phyloP scores from a whole-genome alignment of 2,329 filamentous ascomycete genomes.

The Pseudogymnoascus pannorum region DNA sequence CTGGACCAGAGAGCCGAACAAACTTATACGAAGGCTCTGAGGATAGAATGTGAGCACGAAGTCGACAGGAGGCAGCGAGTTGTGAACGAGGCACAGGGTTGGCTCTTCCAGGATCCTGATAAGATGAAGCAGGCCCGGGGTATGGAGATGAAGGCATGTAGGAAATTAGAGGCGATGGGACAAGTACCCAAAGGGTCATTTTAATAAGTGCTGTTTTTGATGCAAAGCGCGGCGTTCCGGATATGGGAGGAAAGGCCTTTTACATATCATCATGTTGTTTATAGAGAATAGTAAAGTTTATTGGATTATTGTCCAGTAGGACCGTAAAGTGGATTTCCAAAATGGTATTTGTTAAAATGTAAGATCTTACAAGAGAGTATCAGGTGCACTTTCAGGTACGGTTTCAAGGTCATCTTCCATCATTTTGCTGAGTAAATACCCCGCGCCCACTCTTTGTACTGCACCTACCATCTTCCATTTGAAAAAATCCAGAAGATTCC shows the following conservation, averaged over 20 bases:
- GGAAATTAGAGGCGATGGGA: constrained; percentile 45
- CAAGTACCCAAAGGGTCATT: constrained; percentile 2
- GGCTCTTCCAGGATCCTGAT: constrained; percentile 59
- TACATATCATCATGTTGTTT: constrained; percentile 9
- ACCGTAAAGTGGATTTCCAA: not conserved
- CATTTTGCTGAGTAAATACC: constrained; percentile 8
- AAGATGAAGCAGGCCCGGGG: constrained; percentile 44
- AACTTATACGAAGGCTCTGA: constrained; percentile 60
- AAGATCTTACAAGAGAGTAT: not conserved
- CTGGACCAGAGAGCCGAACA: constrained; percentile 74
- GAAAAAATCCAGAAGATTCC: constrained; percentile 1
- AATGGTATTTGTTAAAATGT: not conserved
- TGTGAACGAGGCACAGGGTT: constrained; percentile 60
- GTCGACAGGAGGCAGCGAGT: constrained; percentile 45
- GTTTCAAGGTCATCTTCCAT: not conserved
- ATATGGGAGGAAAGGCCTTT: constrained; percentile 4
- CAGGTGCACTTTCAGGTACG: constrained; percentile 3
- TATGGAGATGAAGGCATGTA: constrained; percentile 54
- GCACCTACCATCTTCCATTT: not conserved
- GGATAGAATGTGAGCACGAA: constrained; percentile 69
- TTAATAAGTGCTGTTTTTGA: constrained; percentile 15
- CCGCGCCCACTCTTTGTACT: not conserved
- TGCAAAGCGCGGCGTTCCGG: constrained; percentile 10
- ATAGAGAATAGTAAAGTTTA: not conserved
- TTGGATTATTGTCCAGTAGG: not conserved